Evolutionary conservation across 192 early-diverging fungal genomes (phyloP), one percentile per base, ranked within the genome.

Genomic region (Coemansia sp.): DNA sequence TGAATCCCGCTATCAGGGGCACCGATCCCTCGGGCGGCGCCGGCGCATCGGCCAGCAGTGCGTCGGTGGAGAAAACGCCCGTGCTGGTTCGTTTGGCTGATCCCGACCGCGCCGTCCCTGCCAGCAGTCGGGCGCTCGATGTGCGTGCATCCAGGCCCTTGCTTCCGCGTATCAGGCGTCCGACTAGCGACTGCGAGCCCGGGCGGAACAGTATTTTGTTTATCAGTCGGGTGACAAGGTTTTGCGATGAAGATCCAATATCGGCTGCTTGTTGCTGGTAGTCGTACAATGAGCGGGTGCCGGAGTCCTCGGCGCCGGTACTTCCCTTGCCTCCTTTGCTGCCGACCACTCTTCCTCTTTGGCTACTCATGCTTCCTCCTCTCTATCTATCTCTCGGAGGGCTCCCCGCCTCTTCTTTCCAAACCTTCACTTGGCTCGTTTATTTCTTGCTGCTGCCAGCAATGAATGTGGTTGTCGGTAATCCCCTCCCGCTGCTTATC

Each of bases 1-100:
- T 72, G 56, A 75, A 80, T 12, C 78, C 78, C 3, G 78, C 68
- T 1, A 80, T 55, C 49, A 80, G 61, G 51, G 56, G 56, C 3
- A 41, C 7, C 13, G 56, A 6, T 26, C 22, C 39, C 12, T 39
- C 56, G 3, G 78, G 72, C n/a, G 73, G 66, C 61, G 69, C 16
- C 3, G 76, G 72, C 3, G 77, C 41, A 0, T 65, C 51, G 4
- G 47, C 43, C 41, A 68, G 58, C 21, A 77, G 54, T 21, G 68
- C 59, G n/a, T 59, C 41, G 12, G 71, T 39, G 0, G 71, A 63
- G 6, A 67, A 39, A 2, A 41, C 26, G 26, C 26, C 26, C 26
- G 26, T 10, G 10, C 22, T 7, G 42, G 57, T 13, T 13, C 63
- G 69, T 21, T 55, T 49, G 41, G 51, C 48, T 1, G 49, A 22